phyloP scores from a whole-genome alignment of 148 eudicot species.

The Fagopyrum homotropicum region DNA sequence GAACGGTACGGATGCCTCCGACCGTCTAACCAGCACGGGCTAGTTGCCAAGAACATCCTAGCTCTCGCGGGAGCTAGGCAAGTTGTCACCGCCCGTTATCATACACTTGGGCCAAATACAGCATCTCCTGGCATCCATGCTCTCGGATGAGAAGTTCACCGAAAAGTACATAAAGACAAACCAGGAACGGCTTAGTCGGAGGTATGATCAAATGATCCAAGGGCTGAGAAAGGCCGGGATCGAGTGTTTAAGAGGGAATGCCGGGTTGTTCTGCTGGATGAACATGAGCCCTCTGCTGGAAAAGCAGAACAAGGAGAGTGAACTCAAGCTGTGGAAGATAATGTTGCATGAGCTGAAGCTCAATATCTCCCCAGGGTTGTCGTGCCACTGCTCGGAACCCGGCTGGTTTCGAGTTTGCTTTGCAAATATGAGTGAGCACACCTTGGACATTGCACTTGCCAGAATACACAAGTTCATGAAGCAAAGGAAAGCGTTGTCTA shows the following conservation, averaged over 20 bases:
- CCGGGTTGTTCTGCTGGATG: conserved; percentile 86
- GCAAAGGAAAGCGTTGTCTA: conserved; percentile 15
- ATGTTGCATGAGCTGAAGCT: conserved; percentile 55
- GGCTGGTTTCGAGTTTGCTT: conserved; percentile 94
- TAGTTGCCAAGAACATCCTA: too few species aligned
- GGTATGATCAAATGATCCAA: conserved; percentile 55
- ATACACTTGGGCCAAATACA: too few species aligned
- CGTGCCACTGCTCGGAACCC: conserved; percentile 73
- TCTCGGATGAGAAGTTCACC: conserved; percentile 51
- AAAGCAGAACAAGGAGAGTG: conserved; percentile 38
- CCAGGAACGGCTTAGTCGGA: conserved; percentile 44
- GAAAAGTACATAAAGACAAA: conserved; percentile 49
- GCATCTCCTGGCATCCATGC: conserved; percentile 58
- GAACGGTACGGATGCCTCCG: too few species aligned
- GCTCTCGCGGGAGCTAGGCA: too few species aligned
- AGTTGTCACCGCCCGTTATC: too few species aligned
- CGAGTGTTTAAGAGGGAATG: conserved; percentile 70
- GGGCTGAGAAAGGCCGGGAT: conserved; percentile 54
- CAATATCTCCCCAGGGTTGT: conserved; percentile 73
- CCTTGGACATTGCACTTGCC: conserved; percentile 54
- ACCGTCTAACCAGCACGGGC: too few species aligned
- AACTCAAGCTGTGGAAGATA: conserved; percentile 48
- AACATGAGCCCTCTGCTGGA: conserved; percentile 51
- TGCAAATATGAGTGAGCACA: conserved; percentile 79
- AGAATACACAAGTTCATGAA: conserved; percentile 58